phyloP scores from a whole-genome alignment of 176 grass and related monocot genomes.

The Musa schizocarpa region DNA sequence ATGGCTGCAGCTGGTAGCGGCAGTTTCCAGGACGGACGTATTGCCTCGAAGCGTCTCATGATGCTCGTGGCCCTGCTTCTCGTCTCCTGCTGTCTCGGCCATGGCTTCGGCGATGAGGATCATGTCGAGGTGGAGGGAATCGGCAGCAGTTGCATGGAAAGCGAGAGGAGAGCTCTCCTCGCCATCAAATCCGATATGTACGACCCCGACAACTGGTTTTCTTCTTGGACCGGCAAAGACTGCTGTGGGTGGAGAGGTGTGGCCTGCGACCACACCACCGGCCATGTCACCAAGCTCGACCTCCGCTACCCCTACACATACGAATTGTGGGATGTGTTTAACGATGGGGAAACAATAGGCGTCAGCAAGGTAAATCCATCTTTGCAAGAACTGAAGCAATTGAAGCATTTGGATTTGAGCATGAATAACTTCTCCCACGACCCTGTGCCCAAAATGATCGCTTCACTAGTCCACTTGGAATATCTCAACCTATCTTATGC shows the following conservation, averaged over 20 bases:
- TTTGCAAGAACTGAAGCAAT: slow-evolving; percentile 8
- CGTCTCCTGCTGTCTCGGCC: too few relatives aligned
- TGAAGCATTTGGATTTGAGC: slow-evolving; percentile 25
- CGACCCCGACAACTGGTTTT: background rate
- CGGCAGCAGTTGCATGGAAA: background rate
- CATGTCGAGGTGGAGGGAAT: too few relatives aligned
- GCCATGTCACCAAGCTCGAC: slow-evolving; percentile 20
- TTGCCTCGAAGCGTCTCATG: too few relatives aligned
- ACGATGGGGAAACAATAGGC: too few relatives aligned
- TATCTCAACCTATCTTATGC: slow-evolving; percentile 25
- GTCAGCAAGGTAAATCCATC: slow-evolving; percentile 1
- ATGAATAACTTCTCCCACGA: slow-evolving; percentile 19
- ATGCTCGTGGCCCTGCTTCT: too few relatives aligned
- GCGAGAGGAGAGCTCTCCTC: background rate
- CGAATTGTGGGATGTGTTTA: too few relatives aligned
- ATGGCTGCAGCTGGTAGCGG: too few relatives aligned
- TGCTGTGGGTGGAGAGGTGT: slow-evolving; percentile 42
- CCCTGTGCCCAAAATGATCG: slow-evolving; percentile 12
- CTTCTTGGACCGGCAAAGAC: slow-evolving; percentile 27
- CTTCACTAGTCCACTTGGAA: slow-evolving; percentile 1
- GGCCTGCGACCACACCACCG: slow-evolving; percentile 21
- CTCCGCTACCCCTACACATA: background rate
- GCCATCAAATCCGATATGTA: background rate
- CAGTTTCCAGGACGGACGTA: too few relatives aligned
- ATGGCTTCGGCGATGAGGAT: too few relatives aligned